Conservation (phyloP, 352 stramenopile species). For the Phytophthora chlamydospora region DNA sequence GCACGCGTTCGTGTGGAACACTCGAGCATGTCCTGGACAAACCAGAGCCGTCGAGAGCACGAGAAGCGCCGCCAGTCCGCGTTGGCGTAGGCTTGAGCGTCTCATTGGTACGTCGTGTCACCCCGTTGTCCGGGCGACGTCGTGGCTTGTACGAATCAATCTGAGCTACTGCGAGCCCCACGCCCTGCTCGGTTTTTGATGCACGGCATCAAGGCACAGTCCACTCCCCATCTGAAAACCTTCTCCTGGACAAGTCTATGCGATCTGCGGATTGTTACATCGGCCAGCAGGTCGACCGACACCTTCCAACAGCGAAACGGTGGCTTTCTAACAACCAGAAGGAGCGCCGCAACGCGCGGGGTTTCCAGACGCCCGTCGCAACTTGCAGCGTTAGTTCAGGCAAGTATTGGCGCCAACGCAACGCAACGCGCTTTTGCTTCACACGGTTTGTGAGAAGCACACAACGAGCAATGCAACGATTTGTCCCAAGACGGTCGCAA, state of each 20-base stretch:
- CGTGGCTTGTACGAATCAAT: conserved; percentile 28
- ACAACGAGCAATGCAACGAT: no score
- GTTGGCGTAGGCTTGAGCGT: conserved; percentile 21
- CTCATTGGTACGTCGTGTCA: conserved; percentile 23
- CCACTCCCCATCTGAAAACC: conserved; percentile 29
- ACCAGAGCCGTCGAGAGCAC: conserved; percentile 12
- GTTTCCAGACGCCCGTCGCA: conserved; percentile 23
- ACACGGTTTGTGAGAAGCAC: no score
- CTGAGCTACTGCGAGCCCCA: conserved; percentile 9
- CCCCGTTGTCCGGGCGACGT: conserved; percentile 3
- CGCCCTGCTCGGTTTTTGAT: conserved; percentile 21
- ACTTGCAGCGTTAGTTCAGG: background rate
- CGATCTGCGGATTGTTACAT: conserved; percentile 35
- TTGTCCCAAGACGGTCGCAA: no score
- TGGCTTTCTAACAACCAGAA: conserved; percentile 15
- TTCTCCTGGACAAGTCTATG: conserved; percentile 7
- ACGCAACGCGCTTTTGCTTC: no score
- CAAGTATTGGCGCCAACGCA: no score
- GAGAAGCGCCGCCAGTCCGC: conserved; percentile 11
- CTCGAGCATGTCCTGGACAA: background rate
- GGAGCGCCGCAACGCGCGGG: conserved; percentile 28
- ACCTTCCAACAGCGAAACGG: conserved; percentile 15
- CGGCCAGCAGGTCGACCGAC: conserved; percentile 11
- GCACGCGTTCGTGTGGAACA: conserved; percentile 21
- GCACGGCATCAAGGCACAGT: conserved; percentile 19